Base-by-base conservation (phyloP, 2,329 filamentous ascomycete species). In the Penicillium sp. region DNA sequence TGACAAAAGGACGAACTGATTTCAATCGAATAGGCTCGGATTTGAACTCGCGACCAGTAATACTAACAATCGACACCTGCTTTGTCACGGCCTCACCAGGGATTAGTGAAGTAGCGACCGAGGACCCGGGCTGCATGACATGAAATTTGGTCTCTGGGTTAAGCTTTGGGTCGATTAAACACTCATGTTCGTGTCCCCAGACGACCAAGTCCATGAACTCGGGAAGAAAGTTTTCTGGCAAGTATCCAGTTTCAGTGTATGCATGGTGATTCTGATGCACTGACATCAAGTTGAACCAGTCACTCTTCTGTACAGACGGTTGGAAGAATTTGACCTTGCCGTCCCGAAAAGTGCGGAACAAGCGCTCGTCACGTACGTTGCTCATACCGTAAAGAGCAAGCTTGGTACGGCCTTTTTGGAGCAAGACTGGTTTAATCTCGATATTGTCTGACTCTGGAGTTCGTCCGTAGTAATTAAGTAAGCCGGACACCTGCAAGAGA, bases 101-200 rank as follows among this genome's bases (percentile, higher is more conserved):
- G 9, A 95, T 89, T 0, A 99, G 82, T 0, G 95, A 98, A 1
- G 95, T 99, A 0, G 94, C 95, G 0, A 99, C 90, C 0, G 95
- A 98, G 0, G 95, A 99, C 0, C 95, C 95, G 0, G 95, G 95
- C 72, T 99, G 95, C 87, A 99, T 97, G 65, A 99, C 94, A 69
- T 95, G 88, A 70, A 99, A 99, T 0, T 90, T 90, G 53, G 90
- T 97, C 72, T 97, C 92, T 0, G 91, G 87, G 70, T 98, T 99
- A 51, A 88, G 83, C 1, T 83, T 81, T 0, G 95, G 95, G 49
- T 97, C 89, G 66, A 99, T 96, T 8, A 94, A 76, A 73, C 95
- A 99, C 76, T 99, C 94, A 73, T 99, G 95, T 77, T 99, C 95
- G 72, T 99, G 95, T 3, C 95, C 95, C 95, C 95, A 99, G 55